Evolutionary conservation across 306 rosid genomes (phyloP), one percentile per base, ranked within the genome.

Genomic region (Luffa aegyptiaca): DNA sequence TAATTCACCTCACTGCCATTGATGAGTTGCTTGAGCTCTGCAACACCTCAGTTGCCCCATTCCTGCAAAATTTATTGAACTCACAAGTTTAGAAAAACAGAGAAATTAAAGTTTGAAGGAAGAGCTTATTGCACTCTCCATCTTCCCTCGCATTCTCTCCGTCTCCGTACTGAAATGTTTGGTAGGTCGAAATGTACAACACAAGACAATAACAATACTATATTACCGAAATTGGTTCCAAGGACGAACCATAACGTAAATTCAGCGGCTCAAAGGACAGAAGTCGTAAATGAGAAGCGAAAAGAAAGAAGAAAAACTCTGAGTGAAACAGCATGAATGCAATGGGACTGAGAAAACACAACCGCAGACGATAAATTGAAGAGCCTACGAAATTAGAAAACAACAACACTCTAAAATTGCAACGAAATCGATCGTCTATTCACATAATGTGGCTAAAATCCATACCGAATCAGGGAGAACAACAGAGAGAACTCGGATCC

Each of bases 21-120:
- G 97, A 85, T 44, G 96, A 85, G 83, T 87, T 89, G 75, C 83
- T 88, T 73, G 83, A 90, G 93, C 94, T 94, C 88, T 81, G 87
- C 82, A 89, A 44, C 80, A 86, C 21, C 77, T 76, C 90, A 1
- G 84, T 72, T 78, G 80, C 89, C 64, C 45, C 86, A 84, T 85
- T 84, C 44, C 98, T 94, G 56, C 39, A 76, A 81, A 51, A 64
- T 57, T 77, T 7, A 77, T 58, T 59, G 69, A 59, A 42, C 44
- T n/a, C 72, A 59, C 14, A 13, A 39, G 37, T 51, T 41, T 26
- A 26, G 31, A 33, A 7, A 4, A 53, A 57, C 31, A 51, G n/a
- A 46, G 39, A 21, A 66, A 53, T 45, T 48, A 13, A 84, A 55
- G 3, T 33, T 52, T 75, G 33, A 75, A 75, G 35, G 44, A 52